Base-by-base conservation (phyloP, 2,329 filamentous ascomycete genomes). In the Ceratocystis alfenasii region DNA sequence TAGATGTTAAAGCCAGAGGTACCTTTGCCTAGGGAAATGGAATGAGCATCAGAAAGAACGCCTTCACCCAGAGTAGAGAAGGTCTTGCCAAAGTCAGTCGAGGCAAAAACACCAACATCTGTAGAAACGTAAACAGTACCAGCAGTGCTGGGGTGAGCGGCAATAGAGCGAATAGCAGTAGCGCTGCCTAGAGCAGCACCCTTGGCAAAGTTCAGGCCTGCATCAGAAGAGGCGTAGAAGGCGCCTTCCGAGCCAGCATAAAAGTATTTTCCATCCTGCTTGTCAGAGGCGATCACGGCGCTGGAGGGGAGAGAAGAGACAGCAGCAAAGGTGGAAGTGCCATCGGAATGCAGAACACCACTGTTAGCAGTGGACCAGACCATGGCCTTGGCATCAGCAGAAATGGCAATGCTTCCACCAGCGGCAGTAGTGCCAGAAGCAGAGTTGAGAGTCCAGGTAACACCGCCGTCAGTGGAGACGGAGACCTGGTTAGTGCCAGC, bases 41-140 rank as follows among this genome's bases (percentile, higher is more conserved):
- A 74, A 36, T 78, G 73, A 1, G 76, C 77, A 66, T 76, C 72
- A 1, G 71, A 76, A 12, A 66, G 59, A 20, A 80, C 68, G 7
- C 68, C 68, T 0, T 72, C 70, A 4, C 75, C 74, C 0, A 77
- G 70, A 30, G 76, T 72, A 0, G 76, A 74, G 69, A 83, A 84
- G 1, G 76, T 76, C 3, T 72, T 71, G 4, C 81, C 83, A 45
- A 74, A 82, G 71, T 84, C 72, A 5, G 77, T 79, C 8, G 79
- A 82, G 69, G 78, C 78, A 74, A 81, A 84, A 61, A 85, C 72
- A 5, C 83, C 83, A 0, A 70, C 73, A 64, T 83, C 76, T 0
- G 82, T 83, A 0, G 81, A 82, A 1, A 81, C 81, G 73, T 79
- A 83, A 61, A 89, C 78, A 61, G 85, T 81, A 12, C 87, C 85